phyloP scores from a whole-genome alignment of 345 rosid species.

The Camelina laxa region DNA sequence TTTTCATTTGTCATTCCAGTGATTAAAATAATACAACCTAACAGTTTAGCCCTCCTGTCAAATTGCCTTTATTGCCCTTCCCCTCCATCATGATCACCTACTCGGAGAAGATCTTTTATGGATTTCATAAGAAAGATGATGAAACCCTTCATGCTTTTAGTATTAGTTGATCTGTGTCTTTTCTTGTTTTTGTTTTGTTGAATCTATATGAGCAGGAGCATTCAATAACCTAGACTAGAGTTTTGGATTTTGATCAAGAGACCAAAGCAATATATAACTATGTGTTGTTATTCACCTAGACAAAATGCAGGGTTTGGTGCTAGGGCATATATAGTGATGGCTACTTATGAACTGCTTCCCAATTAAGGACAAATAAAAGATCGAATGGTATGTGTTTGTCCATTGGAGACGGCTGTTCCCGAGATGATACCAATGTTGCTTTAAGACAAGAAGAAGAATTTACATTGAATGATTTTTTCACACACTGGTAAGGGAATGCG shows the following conservation, averaged over 20 bases:
- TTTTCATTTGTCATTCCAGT: slow-evolving; percentile 32
- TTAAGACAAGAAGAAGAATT: slow-evolving; percentile 41
- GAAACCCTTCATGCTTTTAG: slow-evolving; percentile 25
- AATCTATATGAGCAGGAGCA: not conserved
- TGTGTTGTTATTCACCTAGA: slow-evolving; percentile 27
- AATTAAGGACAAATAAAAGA: slow-evolving; percentile 37
- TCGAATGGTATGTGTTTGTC: slow-evolving; percentile 34
- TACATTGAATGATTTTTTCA: slow-evolving; percentile 27
- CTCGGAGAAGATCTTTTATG: slow-evolving; percentile 35
- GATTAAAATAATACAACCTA: slow-evolving; percentile 30
- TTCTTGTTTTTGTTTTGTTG: not conserved
- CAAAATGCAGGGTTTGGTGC: slow-evolving; percentile 32
- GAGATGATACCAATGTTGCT: slow-evolving; percentile 39
- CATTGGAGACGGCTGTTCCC: slow-evolving; percentile 33
- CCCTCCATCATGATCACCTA: slow-evolving; percentile 37
- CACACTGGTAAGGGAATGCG: slow-evolving; percentile 29
- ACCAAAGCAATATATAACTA: slow-evolving; percentile 27
- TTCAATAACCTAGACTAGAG: not conserved
- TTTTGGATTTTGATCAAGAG: slow-evolving; percentile 21
- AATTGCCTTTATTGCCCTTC: slow-evolving; percentile 27
- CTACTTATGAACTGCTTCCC: slow-evolving; percentile 40
- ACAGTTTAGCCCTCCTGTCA: slow-evolving; percentile 28
- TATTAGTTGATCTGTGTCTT: not conserved
- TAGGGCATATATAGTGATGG: slow-evolving; percentile 41
- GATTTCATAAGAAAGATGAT: slow-evolving; percentile 32